These are phyloP conservation scores for Psilocybe tampanensis DNA, from an alignment of 768 basidiomycete species.

Conservation along the genomic window DNA sequence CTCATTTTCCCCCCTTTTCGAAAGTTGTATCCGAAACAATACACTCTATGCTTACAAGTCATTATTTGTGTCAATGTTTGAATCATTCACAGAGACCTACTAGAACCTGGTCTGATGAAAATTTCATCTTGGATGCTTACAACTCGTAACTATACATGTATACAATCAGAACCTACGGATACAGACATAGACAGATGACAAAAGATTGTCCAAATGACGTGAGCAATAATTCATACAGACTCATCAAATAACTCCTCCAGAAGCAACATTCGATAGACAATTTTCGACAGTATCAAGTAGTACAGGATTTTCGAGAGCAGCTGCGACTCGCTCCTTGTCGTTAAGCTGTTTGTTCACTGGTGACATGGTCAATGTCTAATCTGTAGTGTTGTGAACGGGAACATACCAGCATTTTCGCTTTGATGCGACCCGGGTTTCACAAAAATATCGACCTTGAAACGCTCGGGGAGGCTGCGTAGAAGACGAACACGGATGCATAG, in stretches of 20 bases:
- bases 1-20: no score
- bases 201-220: background rate
- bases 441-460: slow-evolving; percentile 93
- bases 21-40: no score
- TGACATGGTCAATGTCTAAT: background rate
- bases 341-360: slow-evolving; percentile 99
- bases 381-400: background rate
- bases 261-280: slow-evolving; percentile 39
- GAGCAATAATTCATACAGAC: background rate
- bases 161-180: slow-evolving; percentile 10
- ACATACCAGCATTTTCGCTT: slow-evolving; percentile 84
- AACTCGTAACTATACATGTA: background rate
- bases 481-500: slow-evolving; percentile 95
- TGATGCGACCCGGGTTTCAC: slow-evolving; percentile 96
- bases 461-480: slow-evolving; percentile 83
- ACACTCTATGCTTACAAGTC: background rate
- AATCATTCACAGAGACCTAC: no score
- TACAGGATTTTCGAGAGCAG: slow-evolving; percentile 90
- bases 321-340: slow-evolving; percentile 97
- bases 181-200: slow-evolving; percentile 5
- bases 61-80: no score
- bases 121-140: no score
- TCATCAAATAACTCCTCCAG: slow-evolving; percentile 13
- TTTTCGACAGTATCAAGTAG: slow-evolving; percentile 88
- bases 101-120: background rate